Base-by-base conservation (phyloP, 495 filamentous ascomycete genomes). In the Penicillium robsamsonii region DNA sequence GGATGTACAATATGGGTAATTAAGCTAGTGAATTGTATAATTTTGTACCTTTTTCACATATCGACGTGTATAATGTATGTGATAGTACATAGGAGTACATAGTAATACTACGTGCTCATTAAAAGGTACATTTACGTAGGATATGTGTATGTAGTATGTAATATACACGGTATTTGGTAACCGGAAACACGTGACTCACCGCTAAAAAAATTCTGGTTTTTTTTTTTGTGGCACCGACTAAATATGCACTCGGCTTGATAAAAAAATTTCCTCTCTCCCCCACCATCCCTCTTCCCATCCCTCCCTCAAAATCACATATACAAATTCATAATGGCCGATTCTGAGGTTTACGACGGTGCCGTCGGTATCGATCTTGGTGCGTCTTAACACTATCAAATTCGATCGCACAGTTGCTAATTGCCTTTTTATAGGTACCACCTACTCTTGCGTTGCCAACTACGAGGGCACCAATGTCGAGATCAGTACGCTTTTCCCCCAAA, bases 371-470 rank as follows among this genome's bases (percentile, higher is more conserved):
- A 98, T 87, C 85, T 98, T 75, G 94, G 94, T 97, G 83, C 63
- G 85, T 76, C 53, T 48, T 37, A 37, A 2, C 49, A 38, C n/a
- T 45, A 57, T 46, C 52, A 46, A 29, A 44, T 56, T 35, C 11
- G 31, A 30, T 33, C 29, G 22, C 37, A 48, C 27, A 45, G 44
- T 58, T 65, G 45, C 60, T 66, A 45, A 70, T 61, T 43, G 35
- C 35, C 15, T 4, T 43, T 50, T 24, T 31, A 22, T 37, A 96
- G 92, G 92, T 72, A 98, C 94, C 55, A 98, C 94, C 74, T 98
- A 98, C 85, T 97, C 94, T 69, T 98, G 94, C 80, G 94, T 97
- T 76, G 94, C 94, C 79, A 93, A 91, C 78, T 98, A 97, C 79
- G 94, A 97, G 76, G 94, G 94, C 74, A 92, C 87, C 79, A 96